These are phyloP conservation scores for Apiospora rasikravindrae DNA, from an alignment of 2,329 filamentous ascomycete species.

Conservation along the genomic window DNA sequence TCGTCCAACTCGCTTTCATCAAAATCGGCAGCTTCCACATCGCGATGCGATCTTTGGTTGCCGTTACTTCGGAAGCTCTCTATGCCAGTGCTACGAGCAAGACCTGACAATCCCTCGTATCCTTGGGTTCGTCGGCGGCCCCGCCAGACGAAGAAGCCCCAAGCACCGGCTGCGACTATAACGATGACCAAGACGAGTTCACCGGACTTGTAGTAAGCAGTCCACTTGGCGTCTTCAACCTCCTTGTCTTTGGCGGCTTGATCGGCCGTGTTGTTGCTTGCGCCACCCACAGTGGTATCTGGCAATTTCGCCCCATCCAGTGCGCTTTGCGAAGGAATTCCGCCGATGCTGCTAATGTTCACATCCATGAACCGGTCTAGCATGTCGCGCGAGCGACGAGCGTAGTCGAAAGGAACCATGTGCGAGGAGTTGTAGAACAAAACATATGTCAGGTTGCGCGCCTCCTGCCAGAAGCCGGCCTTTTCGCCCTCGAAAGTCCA, in stretches of 20 bases:
- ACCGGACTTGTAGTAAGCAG: constrained; percentile 85
- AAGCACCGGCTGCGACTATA: constrained; percentile 71
- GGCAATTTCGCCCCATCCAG: constrained; percentile 86
- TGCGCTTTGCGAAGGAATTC: constrained; percentile 74
- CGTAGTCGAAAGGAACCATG: constrained; percentile 97
- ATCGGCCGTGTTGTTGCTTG: constrained; percentile 66
- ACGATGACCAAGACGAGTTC: constrained; percentile 86
- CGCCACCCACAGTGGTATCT: constrained; percentile 77
- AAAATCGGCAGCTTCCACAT: constrained; percentile 69
- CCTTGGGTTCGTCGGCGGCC: constrained; percentile 60
- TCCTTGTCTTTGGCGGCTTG: constrained; percentile 71
- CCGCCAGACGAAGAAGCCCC: constrained; percentile 76
- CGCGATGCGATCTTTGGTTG: constrained; percentile 49
- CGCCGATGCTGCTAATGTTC: constrained; percentile 88
- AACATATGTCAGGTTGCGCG: constrained; percentile 93
- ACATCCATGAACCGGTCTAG: constrained; percentile 95
- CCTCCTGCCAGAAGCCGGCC: constrained; percentile 92
- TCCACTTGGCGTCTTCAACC: constrained; percentile 85
- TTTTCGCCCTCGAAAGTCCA: constrained; percentile 92
- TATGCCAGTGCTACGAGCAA: constrained; percentile 44
- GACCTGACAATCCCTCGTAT: constrained; percentile 57
- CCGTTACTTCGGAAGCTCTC: constrained; percentile 50
- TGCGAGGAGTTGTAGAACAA: constrained; percentile 95
- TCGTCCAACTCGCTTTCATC: constrained; percentile 70
- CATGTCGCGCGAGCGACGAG: constrained; percentile 90